phyloP scores from a whole-genome alignment of 768 basidiomycete genomes.

The Auricularia heimuer region DNA sequence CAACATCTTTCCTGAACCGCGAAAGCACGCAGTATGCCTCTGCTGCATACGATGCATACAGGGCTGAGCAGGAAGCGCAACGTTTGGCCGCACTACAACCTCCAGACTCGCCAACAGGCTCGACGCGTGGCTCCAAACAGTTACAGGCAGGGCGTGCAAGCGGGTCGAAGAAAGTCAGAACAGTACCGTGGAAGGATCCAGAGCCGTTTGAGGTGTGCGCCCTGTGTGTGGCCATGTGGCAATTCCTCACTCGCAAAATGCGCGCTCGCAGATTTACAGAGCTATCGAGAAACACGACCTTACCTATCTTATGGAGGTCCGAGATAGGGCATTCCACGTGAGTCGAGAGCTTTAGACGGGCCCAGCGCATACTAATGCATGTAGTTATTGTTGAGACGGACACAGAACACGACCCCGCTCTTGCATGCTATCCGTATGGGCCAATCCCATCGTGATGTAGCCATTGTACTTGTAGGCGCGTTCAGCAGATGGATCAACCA shows the following conservation, averaged over 20 bases:
- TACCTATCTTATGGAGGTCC: constrained; percentile 70
- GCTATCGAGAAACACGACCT: constrained; percentile 83
- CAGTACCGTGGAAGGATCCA: constrained; percentile 17
- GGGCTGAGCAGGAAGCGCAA: not conserved
- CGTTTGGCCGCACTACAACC: not conserved
- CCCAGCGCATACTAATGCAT: not conserved
- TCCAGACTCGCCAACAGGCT: not conserved
- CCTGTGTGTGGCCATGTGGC: not conserved
- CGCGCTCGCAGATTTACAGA: constrained; percentile 18
- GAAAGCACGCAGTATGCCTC: constrained; percentile 54
- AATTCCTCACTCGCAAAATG: not conserved
- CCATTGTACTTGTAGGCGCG: constrained; percentile 80
- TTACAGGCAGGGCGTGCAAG: not conserved
- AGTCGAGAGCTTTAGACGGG: constrained; percentile 18
- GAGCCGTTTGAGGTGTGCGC: constrained; percentile 58
- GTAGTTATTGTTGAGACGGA: constrained; percentile 73
- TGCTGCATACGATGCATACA: not conserved
- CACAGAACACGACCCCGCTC: constrained; percentile 78
- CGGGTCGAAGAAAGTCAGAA: constrained; percentile 1
- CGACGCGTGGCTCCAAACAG: not conserved
- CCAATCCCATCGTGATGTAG: constrained; percentile 65
- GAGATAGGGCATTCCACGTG: constrained; percentile 73
- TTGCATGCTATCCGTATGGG: constrained; percentile 85
- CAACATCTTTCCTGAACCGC: constrained; percentile 54
- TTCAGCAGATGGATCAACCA: constrained; percentile 89